Conservation (phyloP, 176 grass and related monocot genomes). For the Areca catechu region DNA sequence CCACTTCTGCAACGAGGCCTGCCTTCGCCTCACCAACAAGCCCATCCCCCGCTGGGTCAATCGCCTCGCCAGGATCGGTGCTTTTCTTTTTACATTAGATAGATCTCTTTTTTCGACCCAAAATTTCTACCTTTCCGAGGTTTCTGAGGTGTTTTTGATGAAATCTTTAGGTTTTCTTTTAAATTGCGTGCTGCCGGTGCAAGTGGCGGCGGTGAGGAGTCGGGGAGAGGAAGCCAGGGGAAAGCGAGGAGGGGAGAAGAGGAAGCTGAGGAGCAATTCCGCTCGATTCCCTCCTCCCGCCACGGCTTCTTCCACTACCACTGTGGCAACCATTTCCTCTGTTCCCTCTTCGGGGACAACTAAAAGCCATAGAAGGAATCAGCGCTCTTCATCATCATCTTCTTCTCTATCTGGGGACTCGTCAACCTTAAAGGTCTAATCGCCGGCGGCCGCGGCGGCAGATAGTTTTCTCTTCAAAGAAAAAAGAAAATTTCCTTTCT, state of each 20-base stretch:
- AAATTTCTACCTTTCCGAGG: background rate
- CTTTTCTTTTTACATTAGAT: background rate
- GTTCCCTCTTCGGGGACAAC: background rate
- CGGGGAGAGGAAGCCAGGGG: slow-evolving; percentile 1
- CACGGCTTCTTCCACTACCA: background rate
- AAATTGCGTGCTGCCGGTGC: slow-evolving; percentile 13
- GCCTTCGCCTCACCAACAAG: slow-evolving; percentile 5
- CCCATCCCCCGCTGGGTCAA: slow-evolving; percentile 13
- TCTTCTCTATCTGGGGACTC: background rate
- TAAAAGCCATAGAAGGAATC: background rate
- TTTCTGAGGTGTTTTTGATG: background rate
- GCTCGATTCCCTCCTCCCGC: background rate
- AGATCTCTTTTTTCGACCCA: too few relatives aligned
- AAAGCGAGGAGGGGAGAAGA: background rate
- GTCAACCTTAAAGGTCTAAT: background rate
- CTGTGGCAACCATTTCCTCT: background rate
- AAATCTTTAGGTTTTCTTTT: slow-evolving; percentile 2
- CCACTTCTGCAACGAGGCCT: slow-evolving; percentile 12
- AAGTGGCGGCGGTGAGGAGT: slow-evolving; percentile 1
- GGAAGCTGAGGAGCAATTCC: slow-evolving; percentile 1
- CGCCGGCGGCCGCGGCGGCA: background rate
- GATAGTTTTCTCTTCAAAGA: too few relatives aligned
- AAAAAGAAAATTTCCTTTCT: too few relatives aligned
- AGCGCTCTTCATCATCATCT: background rate
- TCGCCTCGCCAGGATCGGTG: slow-evolving; percentile 14